phyloP scores from a whole-genome alignment of 805 yeast genomes.

The Kuraishia piskuri region DNA sequence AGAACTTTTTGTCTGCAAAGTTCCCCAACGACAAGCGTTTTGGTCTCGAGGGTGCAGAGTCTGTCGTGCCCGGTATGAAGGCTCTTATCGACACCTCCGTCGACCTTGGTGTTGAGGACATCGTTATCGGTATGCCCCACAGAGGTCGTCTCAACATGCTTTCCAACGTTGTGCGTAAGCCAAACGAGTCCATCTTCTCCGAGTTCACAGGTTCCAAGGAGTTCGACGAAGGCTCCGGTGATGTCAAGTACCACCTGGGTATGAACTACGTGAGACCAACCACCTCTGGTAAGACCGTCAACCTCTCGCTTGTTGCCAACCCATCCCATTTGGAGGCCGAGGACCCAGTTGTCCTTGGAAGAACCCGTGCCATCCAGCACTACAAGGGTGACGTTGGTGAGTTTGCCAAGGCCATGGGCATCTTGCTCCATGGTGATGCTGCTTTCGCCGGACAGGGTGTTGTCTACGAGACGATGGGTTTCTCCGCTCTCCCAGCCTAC shows the following conservation, averaged over 20 bases:
- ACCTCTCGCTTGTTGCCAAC: slow-evolving; percentile 93
- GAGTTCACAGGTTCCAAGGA: slow-evolving; percentile 90
- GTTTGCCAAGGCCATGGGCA: slow-evolving; percentile 81
- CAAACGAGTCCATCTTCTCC: slow-evolving; percentile 94
- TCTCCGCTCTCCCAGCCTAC: slow-evolving; percentile 86
- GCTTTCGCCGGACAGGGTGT: slow-evolving; percentile 99
- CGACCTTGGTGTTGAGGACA: slow-evolving; percentile 87
- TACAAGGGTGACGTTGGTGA: slow-evolving; percentile 80
- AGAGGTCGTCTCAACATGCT: slow-evolving; percentile 98
- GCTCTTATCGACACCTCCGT: slow-evolving; percentile 91
- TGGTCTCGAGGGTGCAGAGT: slow-evolving; percentile 98
- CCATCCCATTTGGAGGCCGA: slow-evolving; percentile 99
- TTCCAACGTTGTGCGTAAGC: slow-evolving; percentile 97
- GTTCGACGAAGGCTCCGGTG: slow-evolving; percentile 96
- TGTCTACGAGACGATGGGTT: slow-evolving; percentile 97
- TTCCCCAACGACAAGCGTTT: slow-evolving; percentile 98
- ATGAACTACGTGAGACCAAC: slow-evolving; percentile 99
- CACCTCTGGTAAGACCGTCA: slow-evolving; percentile 93
- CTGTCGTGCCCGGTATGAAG: slow-evolving; percentile 95
- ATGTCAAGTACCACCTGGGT: slow-evolving; percentile 98
- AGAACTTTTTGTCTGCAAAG: slow-evolving; percentile 85
- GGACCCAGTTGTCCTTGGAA: slow-evolving; percentile 97
- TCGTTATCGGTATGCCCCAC: slow-evolving; percentile 99
- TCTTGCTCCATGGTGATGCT: slow-evolving; percentile 97
- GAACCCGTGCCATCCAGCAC: slow-evolving; percentile 93